Evolutionary conservation across 352 stramenopile species (phyloP), one percentile per base, ranked within the genome.

Genomic region (Thalassiosira sp.): DNA sequence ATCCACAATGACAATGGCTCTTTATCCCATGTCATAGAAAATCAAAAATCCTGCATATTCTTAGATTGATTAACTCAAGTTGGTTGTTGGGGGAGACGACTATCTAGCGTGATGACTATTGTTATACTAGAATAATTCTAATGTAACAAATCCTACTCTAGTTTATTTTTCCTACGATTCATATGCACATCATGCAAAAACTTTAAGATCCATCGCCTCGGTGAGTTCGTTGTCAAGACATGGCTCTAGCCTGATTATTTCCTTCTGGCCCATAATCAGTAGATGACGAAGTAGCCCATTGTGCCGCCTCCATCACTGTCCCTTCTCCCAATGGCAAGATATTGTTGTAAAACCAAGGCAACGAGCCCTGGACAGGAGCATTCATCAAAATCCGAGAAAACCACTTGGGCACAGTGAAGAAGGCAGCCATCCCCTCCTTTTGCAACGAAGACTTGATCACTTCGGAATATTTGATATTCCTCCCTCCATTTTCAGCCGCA

Each of bases 301-400:
- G 24, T 16, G 48, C 40, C n/a, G 37, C 54, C 15, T 56, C 16
- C 43, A 91, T 57, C 24, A 88, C 75, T 0, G 56, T 62, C 2
- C 51, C 53, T 56, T 92, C 86, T n/a, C 84, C 86, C 45, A 92
- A 63, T 2, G 86, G 86, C 49, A 92, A 74, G 20, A 92, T 53
- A 59, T 90, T 82, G 62, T 92, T 92, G 72, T 92, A 92, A 73
- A 91, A 92, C 84, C 84, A 92, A 40, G 86, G 81, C 16, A 92
- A 54, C 1, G 46, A 66, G 16, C 86, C 86, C 60, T 92, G 81
- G 7, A 79, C 72, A 5, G 86, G 86, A 49, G 84, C 84, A 75
- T 92, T 92, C 86, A 92, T 92, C 62, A 92, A 64, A 35, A 92
- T 85, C 15, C 86, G 58, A 18, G 76, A 85, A 10, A 51, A 76